Evolutionary conservation across 1,139 yeast species (phyloP).

Genomic region (Kazachstania sp.): DNA sequence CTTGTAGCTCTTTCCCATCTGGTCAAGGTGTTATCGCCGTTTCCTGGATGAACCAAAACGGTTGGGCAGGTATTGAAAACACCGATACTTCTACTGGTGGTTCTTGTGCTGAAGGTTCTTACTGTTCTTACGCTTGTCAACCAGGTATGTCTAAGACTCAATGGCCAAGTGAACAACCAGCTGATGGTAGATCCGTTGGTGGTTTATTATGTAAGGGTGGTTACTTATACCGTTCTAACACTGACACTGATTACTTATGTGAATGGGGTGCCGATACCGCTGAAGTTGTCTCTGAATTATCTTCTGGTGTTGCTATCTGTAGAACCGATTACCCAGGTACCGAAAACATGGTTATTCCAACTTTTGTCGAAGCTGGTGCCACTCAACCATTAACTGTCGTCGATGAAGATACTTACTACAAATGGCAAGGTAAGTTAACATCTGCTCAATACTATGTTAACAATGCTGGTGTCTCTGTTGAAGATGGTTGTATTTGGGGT

Average conservation of each 20-base stretch:
- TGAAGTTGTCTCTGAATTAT: conserved; percentile 47
- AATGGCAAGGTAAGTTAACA: conserved; percentile 57
- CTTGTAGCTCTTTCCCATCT: conserved; percentile 54
- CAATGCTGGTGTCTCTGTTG: conserved; percentile 67
- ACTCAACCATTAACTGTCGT: conserved; percentile 57
- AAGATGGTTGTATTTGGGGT: conserved; percentile 77
- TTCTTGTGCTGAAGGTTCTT: conserved; percentile 61
- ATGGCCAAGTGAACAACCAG: conserved; percentile 70
- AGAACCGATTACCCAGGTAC: conserved; percentile 88
- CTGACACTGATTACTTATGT: conserved; percentile 54
- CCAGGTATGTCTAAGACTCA: conserved; percentile 88
- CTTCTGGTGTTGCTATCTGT: conserved; percentile 60
- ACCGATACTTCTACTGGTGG: conserved; percentile 57
- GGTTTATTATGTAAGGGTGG: conserved; percentile 67
- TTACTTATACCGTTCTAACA: conserved; percentile 57
- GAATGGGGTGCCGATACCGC: conserved; percentile 68
- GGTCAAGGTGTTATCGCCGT: conserved; percentile 69
- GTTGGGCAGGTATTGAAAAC: conserved; percentile 64
- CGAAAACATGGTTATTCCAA: conserved; percentile 79
- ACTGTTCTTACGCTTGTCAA: conserved; percentile 82
- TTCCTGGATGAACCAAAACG: conserved; percentile 54
- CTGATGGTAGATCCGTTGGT: conserved; percentile 70
- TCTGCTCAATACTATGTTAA: conserved; percentile 77
- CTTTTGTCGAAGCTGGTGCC: conserved; percentile 54
- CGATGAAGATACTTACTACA: conserved; percentile 51